A percentile compares a stretch with the other conserved stretches of the same genome.
Evolutionary conservation across 169 alveolate species (phyloP).

Genomic region (Plasmodium falciparum): DNA sequence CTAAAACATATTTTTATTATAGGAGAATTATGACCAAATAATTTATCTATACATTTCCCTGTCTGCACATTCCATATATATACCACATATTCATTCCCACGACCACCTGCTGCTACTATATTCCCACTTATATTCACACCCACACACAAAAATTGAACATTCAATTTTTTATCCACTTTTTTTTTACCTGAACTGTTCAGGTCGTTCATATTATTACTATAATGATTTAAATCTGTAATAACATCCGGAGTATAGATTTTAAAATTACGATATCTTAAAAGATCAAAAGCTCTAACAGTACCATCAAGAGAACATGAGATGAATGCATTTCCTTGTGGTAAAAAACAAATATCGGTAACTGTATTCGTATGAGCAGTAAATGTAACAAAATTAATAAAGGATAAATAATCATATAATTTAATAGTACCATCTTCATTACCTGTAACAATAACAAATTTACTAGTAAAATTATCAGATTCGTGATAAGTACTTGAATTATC

Average conservation of each 20-base stretch:
- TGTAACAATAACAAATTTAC: slow-evolving; percentile 92
- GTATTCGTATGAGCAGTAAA: slow-evolving; percentile 96
- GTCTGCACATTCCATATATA: slow-evolving; percentile 89
- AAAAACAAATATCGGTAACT: slow-evolving; percentile 93
- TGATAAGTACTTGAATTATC: slow-evolving; percentile 68
- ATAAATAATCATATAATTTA: slow-evolving; percentile 96
- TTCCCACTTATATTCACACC: slow-evolving; percentile 97
- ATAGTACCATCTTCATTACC: slow-evolving; percentile 98
- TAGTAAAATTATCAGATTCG: slow-evolving; percentile 58
- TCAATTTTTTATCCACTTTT: slow-evolving; percentile 3
- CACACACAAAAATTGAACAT: slow-evolving; percentile 94
- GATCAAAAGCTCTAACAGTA: slow-evolving; percentile 97
- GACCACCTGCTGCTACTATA: slow-evolving; percentile 97
- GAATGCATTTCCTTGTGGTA: slow-evolving; percentile 95
- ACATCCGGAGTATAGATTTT: slow-evolving; percentile 88
- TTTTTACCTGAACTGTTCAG: slow-evolving; percentile 36
- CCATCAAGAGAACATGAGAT: slow-evolving; percentile 98
- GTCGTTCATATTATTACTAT: slow-evolving; percentile 1
- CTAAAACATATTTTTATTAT: slow-evolving; percentile 92
- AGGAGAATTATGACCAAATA: slow-evolving; percentile 95
- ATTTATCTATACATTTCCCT: slow-evolving; percentile 82
- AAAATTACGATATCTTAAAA: slow-evolving; percentile 93
- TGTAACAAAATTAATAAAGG: slow-evolving; percentile 96
- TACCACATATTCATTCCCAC: slow-evolving; percentile 90
- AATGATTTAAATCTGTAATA: slow-evolving; percentile 3